Base-by-base conservation (phyloP, 2,329 filamentous ascomycete species). In the Bipolaris bicolor region DNA sequence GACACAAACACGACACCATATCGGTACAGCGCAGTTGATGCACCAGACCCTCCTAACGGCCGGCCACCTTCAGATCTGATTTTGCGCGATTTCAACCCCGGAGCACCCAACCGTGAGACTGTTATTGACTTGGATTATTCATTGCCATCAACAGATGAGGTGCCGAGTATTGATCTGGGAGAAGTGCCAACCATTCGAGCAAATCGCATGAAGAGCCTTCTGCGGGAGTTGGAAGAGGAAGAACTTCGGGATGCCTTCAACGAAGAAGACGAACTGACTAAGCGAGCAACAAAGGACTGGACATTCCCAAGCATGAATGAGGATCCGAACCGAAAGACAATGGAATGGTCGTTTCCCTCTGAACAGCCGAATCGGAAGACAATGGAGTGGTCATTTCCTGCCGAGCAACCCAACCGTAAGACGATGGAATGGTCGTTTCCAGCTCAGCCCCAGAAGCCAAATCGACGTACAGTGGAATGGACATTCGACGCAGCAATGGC, bases 111-210 rank as follows among this genome's bases (percentile, higher is more conserved):
- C 55, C 77, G 80, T 44, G 84, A 79, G 65, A 82, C 80, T 13
- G 75, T 82, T 57, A 85, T 87, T 54, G 84, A 88, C 65, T 78
- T 88, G 36, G 84, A 87, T 68, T 82, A 80, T 39, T 83, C 82
- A 16, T 79, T 72, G 48, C 72, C 75, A 2, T 71, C 69, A 1
- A 60, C 62, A 13, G 66, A 70, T 6, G 72, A 74, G 18, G 61
- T 73, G 7, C 75, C 74, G 2, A 75, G 76, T 22, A 78, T 83
- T 34, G 80, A 77, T 31, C 63, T 82, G 7, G 78, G 80, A 7
- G 79, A 81, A 45, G 80, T 83, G 6, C 79, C 84, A 40, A 88
- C 85, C 1, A 78, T 87, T 51, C 82, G 81, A 57, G 84, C 85
- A 15, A 84, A 82, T 55, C 78, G 82, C 41, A 80, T 81, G 24